Percentiles rank a stretch among this genome's conserved stretches.
Conservation (phyloP, 805 yeast genomes). For the Spathaspora sp. region DNA sequence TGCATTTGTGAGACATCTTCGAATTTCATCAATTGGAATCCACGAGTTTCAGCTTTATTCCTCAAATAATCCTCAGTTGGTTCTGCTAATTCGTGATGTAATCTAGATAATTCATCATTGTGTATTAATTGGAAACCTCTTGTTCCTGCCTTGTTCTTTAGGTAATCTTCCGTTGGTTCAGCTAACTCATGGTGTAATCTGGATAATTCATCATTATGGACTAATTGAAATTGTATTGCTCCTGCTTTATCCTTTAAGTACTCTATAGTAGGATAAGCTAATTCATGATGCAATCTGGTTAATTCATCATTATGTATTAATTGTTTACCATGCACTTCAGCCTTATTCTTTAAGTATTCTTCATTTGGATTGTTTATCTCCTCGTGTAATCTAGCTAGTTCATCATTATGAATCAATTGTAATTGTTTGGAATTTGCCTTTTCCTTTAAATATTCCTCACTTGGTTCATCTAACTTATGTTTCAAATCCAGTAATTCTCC, state of each 20-base stretch:
- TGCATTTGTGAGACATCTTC: constrained; percentile 3
- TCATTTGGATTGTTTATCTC: constrained; percentile 8
- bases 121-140: constrained; percentile 12
- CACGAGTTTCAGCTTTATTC: constrained; percentile 17
- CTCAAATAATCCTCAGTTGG: constrained; percentile 11
- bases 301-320: no score
- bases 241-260: constrained; percentile 16
- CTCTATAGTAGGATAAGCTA: constrained; percentile 7
- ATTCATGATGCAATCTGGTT: constrained; percentile 10
- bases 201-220: no score
- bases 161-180: constrained; percentile 11
- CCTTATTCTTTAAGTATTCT: constrained; percentile 12
- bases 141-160: constrained; percentile 14
- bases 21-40: constrained; percentile 10
- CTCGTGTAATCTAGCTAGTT: constrained; percentile 10
- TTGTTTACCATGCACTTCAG: constrained; percentile 17
- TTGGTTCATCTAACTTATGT: constrained; percentile 18
- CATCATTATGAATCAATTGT: constrained; percentile 4
- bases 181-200: constrained; percentile 9
- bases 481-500: constrained; percentile 1
- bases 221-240: constrained; percentile 12
- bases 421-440: constrained; percentile 13
- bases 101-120: no score
- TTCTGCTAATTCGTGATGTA: constrained; percentile 8
- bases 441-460: constrained; percentile 19